phyloP scores from a whole-genome alignment of 345 rosid genomes.

The Camelina laxa region DNA sequence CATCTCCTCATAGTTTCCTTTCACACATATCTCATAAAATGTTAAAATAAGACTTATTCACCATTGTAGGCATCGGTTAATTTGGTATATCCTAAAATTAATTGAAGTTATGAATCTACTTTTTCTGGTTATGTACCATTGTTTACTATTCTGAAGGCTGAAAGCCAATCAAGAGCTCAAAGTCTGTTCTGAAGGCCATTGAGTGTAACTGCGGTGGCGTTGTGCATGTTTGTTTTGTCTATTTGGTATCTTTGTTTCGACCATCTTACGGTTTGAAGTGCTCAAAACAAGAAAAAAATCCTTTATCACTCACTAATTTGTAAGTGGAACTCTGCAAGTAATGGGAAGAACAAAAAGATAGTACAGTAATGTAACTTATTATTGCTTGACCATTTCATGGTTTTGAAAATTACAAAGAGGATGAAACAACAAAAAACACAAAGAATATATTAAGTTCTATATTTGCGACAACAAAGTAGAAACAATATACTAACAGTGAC shows the following conservation, averaged over 20 bases:
- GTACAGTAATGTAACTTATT: not conserved
- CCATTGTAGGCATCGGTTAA: no score
- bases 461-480: conserved; percentile 2
- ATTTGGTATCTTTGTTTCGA: not conserved
- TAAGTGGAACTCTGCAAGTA: not conserved
- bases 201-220: not conserved
- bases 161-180: not conserved
- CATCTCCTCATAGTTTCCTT: not conserved
- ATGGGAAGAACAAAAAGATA: not conserved
- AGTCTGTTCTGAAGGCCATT: not conserved
- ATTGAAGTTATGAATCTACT: no score
- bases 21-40: no score
- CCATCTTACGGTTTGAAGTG: not conserved
- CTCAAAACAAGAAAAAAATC: not conserved
- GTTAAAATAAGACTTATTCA: no score
- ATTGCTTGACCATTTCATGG: conserved; percentile 18
- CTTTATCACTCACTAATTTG: not conserved
- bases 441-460: conserved; percentile 7
- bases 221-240: not conserved
- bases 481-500: conserved; percentile 19
- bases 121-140: not conserved
- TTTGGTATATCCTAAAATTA: no score
- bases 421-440: not conserved
- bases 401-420: conserved; percentile 8
- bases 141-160: not conserved